Evolutionary conservation across 768 basidiomycete species (phyloP).

Genomic region (Brasilioporus rufonigricans): DNA sequence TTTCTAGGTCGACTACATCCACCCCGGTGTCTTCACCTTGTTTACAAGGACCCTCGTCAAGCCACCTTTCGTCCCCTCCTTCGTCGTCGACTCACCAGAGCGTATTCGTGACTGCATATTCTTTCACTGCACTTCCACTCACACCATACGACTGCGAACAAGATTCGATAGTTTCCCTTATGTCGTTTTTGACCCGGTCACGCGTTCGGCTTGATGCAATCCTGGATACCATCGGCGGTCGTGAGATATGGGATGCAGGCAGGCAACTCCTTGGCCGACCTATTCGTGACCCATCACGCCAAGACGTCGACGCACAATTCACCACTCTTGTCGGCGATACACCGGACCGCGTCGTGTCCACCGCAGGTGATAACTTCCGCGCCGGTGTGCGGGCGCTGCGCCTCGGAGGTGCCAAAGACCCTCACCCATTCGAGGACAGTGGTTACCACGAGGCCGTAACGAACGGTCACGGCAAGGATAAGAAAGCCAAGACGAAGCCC

Average conservation of each 20-base stretch:
- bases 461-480: conserved; percentile 24
- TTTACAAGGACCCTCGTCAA: conserved; percentile 23
- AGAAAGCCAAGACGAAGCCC: conserved; percentile 32
- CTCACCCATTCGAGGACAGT: conserved; percentile 25
- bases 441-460: conserved; percentile 24
- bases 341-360: conserved; percentile 63
- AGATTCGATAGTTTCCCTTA: conserved; percentile 23
- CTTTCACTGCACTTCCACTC: conserved; percentile 30
- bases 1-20: conserved; percentile 30
- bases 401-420: conserved; percentile 29
- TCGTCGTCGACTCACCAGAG: conserved; percentile 27
- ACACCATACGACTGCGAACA: conserved; percentile 28
- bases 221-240: conserved; percentile 80
- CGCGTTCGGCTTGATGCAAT: conserved; percentile 65
- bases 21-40: conserved; percentile 34
- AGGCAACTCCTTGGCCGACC: conserved; percentile 52
- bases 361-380: conserved; percentile 67
- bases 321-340: conserved; percentile 78
- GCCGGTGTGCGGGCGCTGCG: conserved; percentile 66
- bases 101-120: conserved; percentile 29
- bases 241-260: conserved; percentile 73
- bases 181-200: conserved; percentile 28
- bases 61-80: conserved; percentile 22
- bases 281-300: conserved; percentile 29
- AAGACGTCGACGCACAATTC: conserved; percentile 49